phyloP scores from a whole-genome alignment of 306 rosid species.

The Gastrolobium bilobum region DNA sequence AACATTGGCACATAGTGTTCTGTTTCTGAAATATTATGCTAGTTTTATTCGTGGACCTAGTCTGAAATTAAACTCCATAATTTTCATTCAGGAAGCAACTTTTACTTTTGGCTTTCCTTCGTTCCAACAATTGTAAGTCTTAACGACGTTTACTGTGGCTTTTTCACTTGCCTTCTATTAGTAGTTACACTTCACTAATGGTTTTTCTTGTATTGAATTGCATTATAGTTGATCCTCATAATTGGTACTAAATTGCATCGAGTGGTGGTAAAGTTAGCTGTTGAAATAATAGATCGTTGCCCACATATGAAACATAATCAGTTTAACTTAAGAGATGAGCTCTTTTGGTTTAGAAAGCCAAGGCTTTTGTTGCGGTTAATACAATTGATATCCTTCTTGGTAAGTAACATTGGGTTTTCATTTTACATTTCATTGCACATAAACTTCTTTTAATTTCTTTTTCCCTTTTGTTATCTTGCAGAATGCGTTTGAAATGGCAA shows the following conservation, averaged over 20 bases:
- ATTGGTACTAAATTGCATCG: conserved; percentile 89
- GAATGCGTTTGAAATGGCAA: conserved; percentile 98
- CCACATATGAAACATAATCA: conserved; percentile 50
- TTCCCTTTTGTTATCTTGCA: conserved; percentile 50
- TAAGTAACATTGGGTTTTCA: conserved; percentile 33
- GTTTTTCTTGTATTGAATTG: conserved; percentile 28
- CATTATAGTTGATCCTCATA: conserved; percentile 74
- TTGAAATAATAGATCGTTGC: conserved; percentile 70
- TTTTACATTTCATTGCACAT: conserved; percentile 16
- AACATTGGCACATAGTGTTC: background rate
- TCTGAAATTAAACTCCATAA: conserved; percentile 41
- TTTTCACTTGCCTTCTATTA: background rate
- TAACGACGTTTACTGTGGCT: conserved; percentile 4
- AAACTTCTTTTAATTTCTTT: conserved; percentile 8
- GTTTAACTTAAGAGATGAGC: conserved; percentile 82
- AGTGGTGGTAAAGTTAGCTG: conserved; percentile 89
- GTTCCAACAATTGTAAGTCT: conserved; percentile 87
- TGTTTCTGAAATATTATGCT: background rate
- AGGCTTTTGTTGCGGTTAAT: conserved; percentile 74
- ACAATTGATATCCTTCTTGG: conserved; percentile 90
- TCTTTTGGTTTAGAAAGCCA: conserved; percentile 95
- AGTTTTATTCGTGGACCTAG: conserved; percentile 28
- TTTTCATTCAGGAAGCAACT: conserved; percentile 77
- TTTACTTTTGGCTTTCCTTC: conserved; percentile 96
- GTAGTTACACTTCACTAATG: conserved; percentile 34